phyloP scores from a whole-genome alignment of 306 rosid species.

The Mimosa pudica region DNA sequence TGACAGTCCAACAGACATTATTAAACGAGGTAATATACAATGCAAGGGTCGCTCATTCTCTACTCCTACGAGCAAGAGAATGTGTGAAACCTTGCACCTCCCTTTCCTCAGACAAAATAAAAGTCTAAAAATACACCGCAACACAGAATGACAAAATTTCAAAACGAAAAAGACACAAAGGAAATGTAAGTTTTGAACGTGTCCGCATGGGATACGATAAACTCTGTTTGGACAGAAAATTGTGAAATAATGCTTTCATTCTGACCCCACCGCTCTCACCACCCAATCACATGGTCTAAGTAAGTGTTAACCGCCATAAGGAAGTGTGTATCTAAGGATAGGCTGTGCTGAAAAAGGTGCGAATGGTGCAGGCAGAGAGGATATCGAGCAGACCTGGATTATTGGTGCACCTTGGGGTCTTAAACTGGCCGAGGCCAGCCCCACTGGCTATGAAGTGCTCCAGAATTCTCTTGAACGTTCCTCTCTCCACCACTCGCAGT shows the following conservation, averaged over 20 bases:
- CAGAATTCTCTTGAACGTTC: conserved; percentile 75
- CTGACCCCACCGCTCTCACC: neutral
- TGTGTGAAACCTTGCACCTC: no score
- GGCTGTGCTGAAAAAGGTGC: conserved; percentile 61
- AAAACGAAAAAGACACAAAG: neutral
- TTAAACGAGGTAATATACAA: neutral
- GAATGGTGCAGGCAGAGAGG: conserved; percentile 51
- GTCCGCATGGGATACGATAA: no score
- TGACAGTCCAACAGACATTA: neutral
- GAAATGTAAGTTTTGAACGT: no score
- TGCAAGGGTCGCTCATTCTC: neutral
- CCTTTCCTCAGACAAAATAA: no score
- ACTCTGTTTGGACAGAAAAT: no score
- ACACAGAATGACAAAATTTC: neutral
- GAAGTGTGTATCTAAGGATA: conserved; percentile 20
- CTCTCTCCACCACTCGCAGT: conserved; percentile 71
- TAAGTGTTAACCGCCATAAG: neutral
- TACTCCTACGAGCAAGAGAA: neutral
- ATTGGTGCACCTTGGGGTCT: conserved; percentile 90
- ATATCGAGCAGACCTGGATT: conserved; percentile 54
- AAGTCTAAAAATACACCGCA: no score
- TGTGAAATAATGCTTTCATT: no score
- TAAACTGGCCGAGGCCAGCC: conserved; percentile 76
- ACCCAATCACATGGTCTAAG: no score
- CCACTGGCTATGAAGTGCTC: conserved; percentile 71